Evolutionary conservation across 345 rosid genomes (phyloP), one percentile per base, ranked within the genome.

Genomic region (Firmiana major): DNA sequence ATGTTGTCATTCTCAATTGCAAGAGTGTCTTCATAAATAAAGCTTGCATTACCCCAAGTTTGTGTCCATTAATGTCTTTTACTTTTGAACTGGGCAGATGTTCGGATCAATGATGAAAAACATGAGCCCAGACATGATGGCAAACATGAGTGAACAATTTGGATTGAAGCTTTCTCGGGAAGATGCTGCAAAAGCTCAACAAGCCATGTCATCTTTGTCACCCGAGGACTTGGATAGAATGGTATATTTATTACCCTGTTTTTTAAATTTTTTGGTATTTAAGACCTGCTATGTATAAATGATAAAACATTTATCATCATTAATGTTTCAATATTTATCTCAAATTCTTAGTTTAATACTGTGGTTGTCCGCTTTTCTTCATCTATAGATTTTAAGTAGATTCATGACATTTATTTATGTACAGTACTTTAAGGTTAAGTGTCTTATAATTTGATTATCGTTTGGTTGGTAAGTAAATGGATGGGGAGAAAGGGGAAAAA

Each of bases 61-160:
- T 4, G 9, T 34, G 45, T 24, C 2, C 13, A 5, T 60, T 45
- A 72, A 70, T 58, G 45, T 62, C n/a, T 73, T 65, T 67, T 63
- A 53, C 77, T 12, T 83, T 65, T 76, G 42, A 62, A 80, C 72
- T 71, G 75, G 54, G 76, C 90, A 96, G 99, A 89, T 94, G 93
- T 90, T 93, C 43, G 57, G 89, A 45, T 90, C 97, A 63, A 91
- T 94, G 97, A 86, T 97, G 54, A 91, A 92, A 87, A 94, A 87
- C 79, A 86, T 94, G 94, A 94, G 88, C 72, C 98, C 99, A 36
- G 98, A 92, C 49, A 92, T 89, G 92, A 91, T 97, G 97, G 90
- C 94, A 63, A 92, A 91, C 89, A 92, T 94, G 98, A 85, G 98
- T 24, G 93, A 97, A 81, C 98, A 94, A 62, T 91, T 97, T 75